Evolutionary conservation across 2,329 filamentous ascomycete genomes (phyloP), one percentile per base, ranked within the genome.

Genomic region (Ophiostoma australiae): DNA sequence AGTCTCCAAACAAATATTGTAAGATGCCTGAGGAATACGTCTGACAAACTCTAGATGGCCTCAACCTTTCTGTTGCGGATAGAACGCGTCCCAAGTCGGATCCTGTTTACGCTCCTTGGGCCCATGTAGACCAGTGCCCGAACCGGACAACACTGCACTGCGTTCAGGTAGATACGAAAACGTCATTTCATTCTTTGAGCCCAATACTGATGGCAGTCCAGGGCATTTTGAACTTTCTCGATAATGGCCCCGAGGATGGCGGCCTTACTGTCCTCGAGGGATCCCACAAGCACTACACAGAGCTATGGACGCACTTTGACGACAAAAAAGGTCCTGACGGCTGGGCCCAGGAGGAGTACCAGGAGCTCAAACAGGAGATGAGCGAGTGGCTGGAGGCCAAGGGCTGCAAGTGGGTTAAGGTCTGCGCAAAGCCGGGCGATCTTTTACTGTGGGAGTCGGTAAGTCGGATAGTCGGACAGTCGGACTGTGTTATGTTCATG

Each of bases 361-460:
- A 69, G 33, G 23, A 20, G 2, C 20, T 69, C n/a, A 52, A 69
- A n/a, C 17, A n/a, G 20, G 68, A 69, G 3, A 69, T 69, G 68
- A 39, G 68, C 68, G n/a, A 58, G 48, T 69, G 68, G 68, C 23
- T 69, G 20, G 52, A 69, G 44, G 33, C 15, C 33, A 61, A 69
- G 20, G 68, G 68, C 17, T 69, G 68, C 68, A 58, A 37, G 15
- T 69, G 68, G 68, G 52, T 61, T 33, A 69, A 69, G 33, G 52
- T 69, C 33, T 69, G 68, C 33, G 68, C 68, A 35, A 39, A 69
- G 52, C 68, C 68, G 11, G 68, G 68, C 4, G 68, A 69, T n/a
- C 68, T 69, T 23, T 31, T 69, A n/a, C 35, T 69, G 33, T 69
- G 68, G 68, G 68, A 69, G 33, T 69, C 68, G 48, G 63, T 66